Base-by-base conservation (phyloP, 345 rosid species). In the Lepidium sativum region DNA sequence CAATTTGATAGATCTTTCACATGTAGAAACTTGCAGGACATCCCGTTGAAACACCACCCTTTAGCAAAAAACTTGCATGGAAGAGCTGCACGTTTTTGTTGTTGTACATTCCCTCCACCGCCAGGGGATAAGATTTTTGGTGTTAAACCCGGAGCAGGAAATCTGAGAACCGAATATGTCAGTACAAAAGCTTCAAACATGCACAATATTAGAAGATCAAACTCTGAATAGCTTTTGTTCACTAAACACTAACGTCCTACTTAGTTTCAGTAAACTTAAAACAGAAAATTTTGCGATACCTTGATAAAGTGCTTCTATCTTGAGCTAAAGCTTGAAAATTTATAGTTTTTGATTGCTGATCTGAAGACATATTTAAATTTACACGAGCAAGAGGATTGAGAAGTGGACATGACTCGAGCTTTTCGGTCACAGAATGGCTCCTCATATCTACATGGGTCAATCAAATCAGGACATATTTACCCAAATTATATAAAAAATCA, bases 21-120 rank as follows among this genome's bases (percentile, higher is more conserved):
- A 70, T 92, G 98, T 73, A 86, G 78, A 79, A 89, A 92, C 80
- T 66, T 84, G 78, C 98, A 92, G 3, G 81, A 80, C 48, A 37
- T 79, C 65, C 97, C 96, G 72, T 70, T 89, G 63, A 77, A 65
- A 82, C 98, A 92, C 94, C 97, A 82, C 32, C 98, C 97, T 79
- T 79, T 83, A 23, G 80, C 76, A 69, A 77, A 92, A 78, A 87
- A 92, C 69, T 78, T 77, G 69, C 97, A 92, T 18, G 72, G 51
- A 41, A 67, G 43, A 1, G 85, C 91, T 14, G 78, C 70, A 52
- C 86, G 87, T 79, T 84, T 72, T 80, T 82, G 72, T 68, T 77
- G 63, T 29, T 76, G 71, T 75, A 63, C 38, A 61, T 42, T 65
- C 32, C 71, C 54, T 48, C 15, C 45, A 56, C 61, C 33, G 1